Conservation (phyloP, 441 rosid species). For the Erodium moschatum region DNA sequence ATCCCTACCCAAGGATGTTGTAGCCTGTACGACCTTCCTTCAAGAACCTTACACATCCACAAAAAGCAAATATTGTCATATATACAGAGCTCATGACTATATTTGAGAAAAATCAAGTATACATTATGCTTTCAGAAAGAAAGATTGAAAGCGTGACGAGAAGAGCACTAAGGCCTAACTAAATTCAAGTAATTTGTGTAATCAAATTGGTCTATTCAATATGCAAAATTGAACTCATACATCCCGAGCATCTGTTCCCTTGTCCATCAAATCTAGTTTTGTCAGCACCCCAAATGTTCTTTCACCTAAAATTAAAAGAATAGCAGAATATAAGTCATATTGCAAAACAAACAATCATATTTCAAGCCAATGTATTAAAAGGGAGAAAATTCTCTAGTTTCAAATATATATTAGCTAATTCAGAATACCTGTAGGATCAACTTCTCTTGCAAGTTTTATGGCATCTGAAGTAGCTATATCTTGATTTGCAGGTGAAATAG, state of each 20-base stretch:
- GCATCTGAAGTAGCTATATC: conserved; percentile 99
- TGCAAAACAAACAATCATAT: background rate
- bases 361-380: background rate
- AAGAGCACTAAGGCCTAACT: background rate
- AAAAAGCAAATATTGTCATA: conserved; percentile 18
- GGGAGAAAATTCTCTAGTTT: background rate
- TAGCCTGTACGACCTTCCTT: conserved; percentile 85
- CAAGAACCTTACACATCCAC: conserved; percentile 62
- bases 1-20: conserved; percentile 99
- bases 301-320: conserved; percentile 48
- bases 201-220: conserved; percentile 15
- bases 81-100: conserved; percentile 1
- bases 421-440: conserved; percentile 81
- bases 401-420: conserved; percentile 10
- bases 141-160: background rate
- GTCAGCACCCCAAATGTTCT: conserved; percentile 96
- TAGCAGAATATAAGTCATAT: background rate
- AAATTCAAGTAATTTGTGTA: conserved; percentile 16
- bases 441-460: conserved; percentile 96
- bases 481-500: conserved; percentile 99
- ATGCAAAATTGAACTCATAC: conserved; percentile 32
- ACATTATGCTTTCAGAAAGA: background rate
- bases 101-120: background rate
- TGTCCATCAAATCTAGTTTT: conserved; percentile 98
- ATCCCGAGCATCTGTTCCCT: conserved; percentile 89